Evolutionary conservation across 352 stramenopile species (phyloP).

Genomic region (Phytophthora chlamydospora): DNA sequence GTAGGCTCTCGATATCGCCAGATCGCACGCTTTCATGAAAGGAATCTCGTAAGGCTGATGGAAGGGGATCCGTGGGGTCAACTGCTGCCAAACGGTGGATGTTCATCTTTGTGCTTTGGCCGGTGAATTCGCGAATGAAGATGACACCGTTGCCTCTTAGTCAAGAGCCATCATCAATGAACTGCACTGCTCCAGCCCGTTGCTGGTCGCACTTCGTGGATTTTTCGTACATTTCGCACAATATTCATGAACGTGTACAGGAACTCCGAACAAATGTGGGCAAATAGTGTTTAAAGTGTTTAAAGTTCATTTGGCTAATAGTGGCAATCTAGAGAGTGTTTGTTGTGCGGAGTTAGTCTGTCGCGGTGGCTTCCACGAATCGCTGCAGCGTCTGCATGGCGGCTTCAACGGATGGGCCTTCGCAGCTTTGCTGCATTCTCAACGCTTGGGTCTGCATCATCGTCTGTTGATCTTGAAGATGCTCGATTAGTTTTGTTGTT

Average conservation of each 20-base stretch:
- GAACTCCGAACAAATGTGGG: no score
- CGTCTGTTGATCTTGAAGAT: conserved; percentile 35
- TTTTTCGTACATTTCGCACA: no score
- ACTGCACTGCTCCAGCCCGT: no score
- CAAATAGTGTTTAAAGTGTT: conserved; percentile 13
- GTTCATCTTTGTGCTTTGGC: no score
- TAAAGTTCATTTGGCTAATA: conserved; percentile 14
- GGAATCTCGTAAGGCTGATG: neutral
- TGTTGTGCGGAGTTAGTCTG: conserved; percentile 13
- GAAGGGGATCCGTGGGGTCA: neutral
- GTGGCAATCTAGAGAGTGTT: conserved; percentile 24
- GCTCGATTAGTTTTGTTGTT: conserved; percentile 45
- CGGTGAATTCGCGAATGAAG: neutral
- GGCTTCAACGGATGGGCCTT: conserved; percentile 27
- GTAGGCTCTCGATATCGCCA: neutral
- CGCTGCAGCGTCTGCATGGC: conserved; percentile 35
- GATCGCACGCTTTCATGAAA: neutral
- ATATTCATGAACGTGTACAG: no score
- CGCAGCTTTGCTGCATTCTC: conserved; percentile 35
- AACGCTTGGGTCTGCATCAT: conserved; percentile 20
- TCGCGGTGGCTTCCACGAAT: conserved; percentile 27
- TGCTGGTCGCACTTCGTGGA: no score
- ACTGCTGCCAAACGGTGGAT: no score
- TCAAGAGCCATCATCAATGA: no score
- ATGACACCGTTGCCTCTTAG: no score